Evolutionary conservation across 2,329 filamentous ascomycete genomes (phyloP), one percentile per base, ranked within the genome.

Genomic region (Blastomyces percursus): DNA sequence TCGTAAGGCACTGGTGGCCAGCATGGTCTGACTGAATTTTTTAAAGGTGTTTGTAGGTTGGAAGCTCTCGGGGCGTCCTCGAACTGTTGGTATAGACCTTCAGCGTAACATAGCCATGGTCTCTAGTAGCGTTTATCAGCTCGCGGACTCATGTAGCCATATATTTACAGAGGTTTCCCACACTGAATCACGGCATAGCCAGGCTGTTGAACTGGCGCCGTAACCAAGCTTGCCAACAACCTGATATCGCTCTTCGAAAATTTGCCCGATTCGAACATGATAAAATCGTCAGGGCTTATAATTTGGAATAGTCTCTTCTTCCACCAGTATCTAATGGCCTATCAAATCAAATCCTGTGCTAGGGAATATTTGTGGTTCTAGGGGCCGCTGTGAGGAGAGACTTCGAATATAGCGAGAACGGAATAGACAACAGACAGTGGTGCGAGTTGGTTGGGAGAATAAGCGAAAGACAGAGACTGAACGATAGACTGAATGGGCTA

Each of bases 151-250:
- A 38, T 21, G 24, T 11, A 3, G 12, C 3, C 8, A 11, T 56
- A 63, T 69, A 66, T 46, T 68, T 63, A 61, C 71, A 73, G 9
- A 71, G 30, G 30, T 30, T 62, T n/a, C n/a, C 1, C 16, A 54
- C 27, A 40, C 32, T 14, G 66, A n/a, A 51, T 69, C 66, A 19
- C 63, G 62, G 54, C 62, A 61, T 21, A 69, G 64, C 68, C 67
- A 70, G 44, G 66, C 63, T 16, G 68, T 70, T 0, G 67, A 70
- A 11, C 61, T 64, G 7, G 64, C 59, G 11, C 68, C 68, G 62
- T 58, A 69, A n/a, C 68, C 68, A 16, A 70, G 65, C 61, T 69
- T 69, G 7, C 62, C 61, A n/a, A 70, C 56, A 35, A 69, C 46
- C 46, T 65, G 59, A 61, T 69, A 68, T 62, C 63, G 54, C 11